A percentile compares a stretch with the other conserved stretches of the same genome.
phyloP scores from a whole-genome alignment of 139 green algal genomes.

The Chlamydomonas eustigma region DNA sequence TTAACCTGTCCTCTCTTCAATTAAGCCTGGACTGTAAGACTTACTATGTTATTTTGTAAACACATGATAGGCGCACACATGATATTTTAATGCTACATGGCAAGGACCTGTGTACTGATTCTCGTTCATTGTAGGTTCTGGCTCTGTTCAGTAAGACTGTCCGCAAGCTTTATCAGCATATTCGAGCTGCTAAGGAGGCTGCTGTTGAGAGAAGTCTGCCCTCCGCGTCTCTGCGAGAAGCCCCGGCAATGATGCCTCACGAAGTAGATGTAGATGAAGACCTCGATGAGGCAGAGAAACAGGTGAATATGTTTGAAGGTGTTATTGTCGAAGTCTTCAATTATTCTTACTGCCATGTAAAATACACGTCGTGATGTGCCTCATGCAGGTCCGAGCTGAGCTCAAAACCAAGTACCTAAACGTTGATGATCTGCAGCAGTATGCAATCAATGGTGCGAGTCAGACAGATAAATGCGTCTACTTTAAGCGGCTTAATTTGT shows the following conservation, averaged over 20 bases:
- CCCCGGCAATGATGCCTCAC: slow-evolving; percentile 41
- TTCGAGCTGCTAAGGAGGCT: slow-evolving; percentile 64
- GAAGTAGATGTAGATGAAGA: slow-evolving; percentile 70
- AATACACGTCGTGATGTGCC: not conserved
- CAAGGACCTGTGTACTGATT: no score
- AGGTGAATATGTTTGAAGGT: not conserved
- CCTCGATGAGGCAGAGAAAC: slow-evolving; percentile 66
- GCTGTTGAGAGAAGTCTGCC: slow-evolving; percentile 63
- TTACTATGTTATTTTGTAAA: no score
- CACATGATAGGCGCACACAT: no score
- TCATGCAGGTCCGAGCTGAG: slow-evolving; percentile 21
- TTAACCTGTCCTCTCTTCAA: no score
- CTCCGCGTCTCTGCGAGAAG: slow-evolving; percentile 10
- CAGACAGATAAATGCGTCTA: not conserved
- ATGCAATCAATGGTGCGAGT: slow-evolving; percentile 47
- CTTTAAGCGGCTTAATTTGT: not conserved
- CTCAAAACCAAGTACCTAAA: slow-evolving; percentile 49
- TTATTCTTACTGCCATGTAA: no score
- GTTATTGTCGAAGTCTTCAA: no score
- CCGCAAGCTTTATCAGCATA: slow-evolving; percentile 73
- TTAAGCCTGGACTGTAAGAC: no score
- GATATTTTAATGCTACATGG: no score
- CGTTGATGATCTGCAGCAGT: slow-evolving; percentile 68
- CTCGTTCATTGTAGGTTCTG: slow-evolving; percentile 55
- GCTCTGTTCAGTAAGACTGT: slow-evolving; percentile 96